A percentile compares a stretch with the other conserved stretches of the same genome.
phyloP scores from a whole-genome alignment of 106 monocot species.

The Dactylorhiza incarnata region DNA sequence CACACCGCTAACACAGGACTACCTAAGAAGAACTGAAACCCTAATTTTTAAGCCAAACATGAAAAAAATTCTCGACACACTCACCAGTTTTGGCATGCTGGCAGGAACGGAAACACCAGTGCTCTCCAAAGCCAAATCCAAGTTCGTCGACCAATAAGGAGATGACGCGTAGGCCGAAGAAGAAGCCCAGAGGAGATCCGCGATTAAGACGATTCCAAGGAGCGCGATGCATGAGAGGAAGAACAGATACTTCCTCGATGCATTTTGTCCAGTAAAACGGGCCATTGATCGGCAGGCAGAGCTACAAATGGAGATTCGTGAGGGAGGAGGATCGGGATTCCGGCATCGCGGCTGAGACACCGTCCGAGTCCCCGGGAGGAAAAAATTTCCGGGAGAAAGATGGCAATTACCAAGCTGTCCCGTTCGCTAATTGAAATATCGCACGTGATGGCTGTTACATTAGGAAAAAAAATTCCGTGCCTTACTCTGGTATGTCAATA shows the following conservation, averaged over 20 bases:
- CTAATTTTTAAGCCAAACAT: background rate
- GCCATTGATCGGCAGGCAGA: slow-evolving; percentile 19
- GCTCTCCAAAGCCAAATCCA: slow-evolving; percentile 20
- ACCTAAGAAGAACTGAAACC: slow-evolving; percentile 1
- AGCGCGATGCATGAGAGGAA: slow-evolving; percentile 44
- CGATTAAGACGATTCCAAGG: slow-evolving; percentile 48
- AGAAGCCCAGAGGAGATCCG: slow-evolving; percentile 63
- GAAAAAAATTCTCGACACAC: background rate
- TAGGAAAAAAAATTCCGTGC: too few species aligned
- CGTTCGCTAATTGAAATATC: too few species aligned
- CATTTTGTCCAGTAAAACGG: slow-evolving; percentile 26
- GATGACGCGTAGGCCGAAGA: slow-evolving; percentile 39
- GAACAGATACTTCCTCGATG: slow-evolving; percentile 36
- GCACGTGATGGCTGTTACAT: too few species aligned
- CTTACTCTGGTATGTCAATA: too few species aligned
- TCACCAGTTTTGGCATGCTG: slow-evolving; percentile 13
- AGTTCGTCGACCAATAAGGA: slow-evolving; percentile 25
- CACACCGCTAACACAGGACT: background rate
- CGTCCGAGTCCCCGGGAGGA: background rate
- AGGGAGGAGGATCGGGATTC: background rate
- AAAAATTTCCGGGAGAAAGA: too few species aligned
- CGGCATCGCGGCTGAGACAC: background rate
- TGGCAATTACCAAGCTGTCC: too few species aligned
- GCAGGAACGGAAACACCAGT: background rate
- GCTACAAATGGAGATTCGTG: background rate